phyloP scores from a whole-genome alignment of 805 yeast genomes.

The Priceomyces melissophilus region DNA sequence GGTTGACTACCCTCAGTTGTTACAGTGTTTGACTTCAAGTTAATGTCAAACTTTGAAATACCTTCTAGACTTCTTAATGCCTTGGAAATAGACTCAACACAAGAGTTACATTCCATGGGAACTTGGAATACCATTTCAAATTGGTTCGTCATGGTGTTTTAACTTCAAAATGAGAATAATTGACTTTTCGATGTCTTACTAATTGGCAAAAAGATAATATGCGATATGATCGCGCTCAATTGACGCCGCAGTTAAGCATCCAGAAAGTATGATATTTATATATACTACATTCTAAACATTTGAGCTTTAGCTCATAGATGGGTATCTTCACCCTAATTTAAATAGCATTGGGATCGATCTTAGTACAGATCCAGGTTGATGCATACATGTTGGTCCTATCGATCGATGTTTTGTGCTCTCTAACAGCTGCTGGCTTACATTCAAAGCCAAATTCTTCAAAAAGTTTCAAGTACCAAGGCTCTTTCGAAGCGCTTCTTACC shows the following conservation, averaged over 20 bases:
- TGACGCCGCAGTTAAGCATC: too few relatives aligned
- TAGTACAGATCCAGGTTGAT: constrained; percentile 81
- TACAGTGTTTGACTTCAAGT: constrained; percentile 58
- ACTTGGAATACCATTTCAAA: constrained; percentile 78
- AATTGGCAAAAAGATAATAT: too few relatives aligned
- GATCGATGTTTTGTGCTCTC: constrained; percentile 61
- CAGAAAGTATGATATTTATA: too few relatives aligned
- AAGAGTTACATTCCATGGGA: constrained; percentile 73
- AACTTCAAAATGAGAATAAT: too few relatives aligned
- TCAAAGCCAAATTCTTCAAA: constrained; percentile 67
- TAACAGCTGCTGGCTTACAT: constrained; percentile 67
- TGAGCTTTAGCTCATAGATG: not conserved
- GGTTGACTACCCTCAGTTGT: constrained; percentile 66
- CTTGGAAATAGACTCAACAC: constrained; percentile 56
- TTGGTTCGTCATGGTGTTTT: constrained; percentile 36
- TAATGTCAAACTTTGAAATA: constrained; percentile 50
- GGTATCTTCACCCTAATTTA: not conserved
- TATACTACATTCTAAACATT: too few relatives aligned
- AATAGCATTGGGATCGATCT: constrained; percentile 15
- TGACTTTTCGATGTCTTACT: too few relatives aligned
- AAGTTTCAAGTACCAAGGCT: constrained; percentile 74
- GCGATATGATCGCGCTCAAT: too few relatives aligned
- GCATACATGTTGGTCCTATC: constrained; percentile 88
- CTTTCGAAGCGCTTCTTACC: constrained; percentile 67
- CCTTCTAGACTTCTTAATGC: constrained; percentile 54